Conservation (phyloP, 2,329 filamentous ascomycete species). For the Xylariaceae sp. region DNA sequence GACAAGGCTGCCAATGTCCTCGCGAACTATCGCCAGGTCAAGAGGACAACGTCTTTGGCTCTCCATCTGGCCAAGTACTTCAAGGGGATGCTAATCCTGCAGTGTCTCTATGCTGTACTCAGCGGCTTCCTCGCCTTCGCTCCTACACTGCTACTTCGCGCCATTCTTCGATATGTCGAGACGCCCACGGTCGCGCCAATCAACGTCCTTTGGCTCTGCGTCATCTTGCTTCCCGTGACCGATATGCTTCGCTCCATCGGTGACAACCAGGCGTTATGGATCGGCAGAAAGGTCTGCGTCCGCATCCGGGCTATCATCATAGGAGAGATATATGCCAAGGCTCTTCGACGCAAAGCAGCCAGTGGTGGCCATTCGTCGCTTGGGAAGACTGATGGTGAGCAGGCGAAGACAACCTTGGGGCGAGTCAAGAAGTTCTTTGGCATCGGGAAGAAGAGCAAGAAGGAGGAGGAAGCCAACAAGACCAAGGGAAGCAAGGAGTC, state of each 20-base stretch:
- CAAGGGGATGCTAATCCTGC: slow-evolving; percentile 65
- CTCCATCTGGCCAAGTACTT: slow-evolving; percentile 84
- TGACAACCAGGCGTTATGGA: slow-evolving; percentile 84
- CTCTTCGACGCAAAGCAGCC: slow-evolving; percentile 82
- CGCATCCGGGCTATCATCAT: slow-evolving; percentile 90
- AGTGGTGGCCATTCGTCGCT: slow-evolving; percentile 69
- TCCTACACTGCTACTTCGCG: slow-evolving; percentile 83
- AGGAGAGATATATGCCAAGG: slow-evolving; percentile 95
- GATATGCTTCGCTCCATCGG: slow-evolving; percentile 76
- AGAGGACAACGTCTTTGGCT: slow-evolving; percentile 73
- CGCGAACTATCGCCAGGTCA: slow-evolving; percentile 75
- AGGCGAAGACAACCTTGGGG: slow-evolving; percentile 36
- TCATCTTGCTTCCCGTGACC: slow-evolving; percentile 80
- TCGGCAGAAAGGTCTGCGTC: slow-evolving; percentile 91
- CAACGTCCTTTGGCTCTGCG: slow-evolving; percentile 94
- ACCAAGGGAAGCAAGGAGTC: slow-evolving; percentile 31
- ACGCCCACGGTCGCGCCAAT: slow-evolving; percentile 65
- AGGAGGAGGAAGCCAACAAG: slow-evolving; percentile 30
- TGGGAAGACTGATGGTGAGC: slow-evolving; percentile 48
- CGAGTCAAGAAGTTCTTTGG: slow-evolving; percentile 54
- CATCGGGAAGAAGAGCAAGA: slow-evolving; percentile 52
- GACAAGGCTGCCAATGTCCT: slow-evolving; percentile 83
- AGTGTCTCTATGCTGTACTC: slow-evolving; percentile 74
- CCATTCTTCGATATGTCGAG: slow-evolving; percentile 93
- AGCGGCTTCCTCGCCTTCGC: slow-evolving; percentile 83